Base-by-base conservation (phyloP, 768 basidiomycete species). In the Russula dissimulans region DNA sequence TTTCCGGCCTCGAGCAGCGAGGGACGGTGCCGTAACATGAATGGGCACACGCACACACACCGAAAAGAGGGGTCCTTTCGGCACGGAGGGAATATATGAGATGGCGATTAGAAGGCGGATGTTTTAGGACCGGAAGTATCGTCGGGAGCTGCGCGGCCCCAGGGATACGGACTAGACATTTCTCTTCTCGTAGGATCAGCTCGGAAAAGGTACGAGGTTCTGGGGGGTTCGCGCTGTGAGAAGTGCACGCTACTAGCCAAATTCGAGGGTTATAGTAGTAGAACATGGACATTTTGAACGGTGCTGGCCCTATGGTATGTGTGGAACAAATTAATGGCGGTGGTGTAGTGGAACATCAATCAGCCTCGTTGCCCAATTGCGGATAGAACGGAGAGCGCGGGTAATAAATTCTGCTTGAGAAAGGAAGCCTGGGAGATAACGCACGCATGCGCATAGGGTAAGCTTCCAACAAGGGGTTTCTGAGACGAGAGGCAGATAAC, bases 71-170 rank as follows among this genome's bases (percentile, higher is more conserved):
- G 55, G 45, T 47, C 26, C 38, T 18, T 31, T 32, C 31, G 34
- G 44, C n/a, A 41, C 26, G 15, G 10, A 15, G 10, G 10, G 38
- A 14, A 44, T n/a, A 9, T 0, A n/a, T 32, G 7, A 14, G n/a
- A 41, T 22, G 60, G 61, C 9, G 56, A 57, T 62, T 57, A 44
- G 56, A 34, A 43, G 61, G 46, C 52, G 36, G n/a, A 11, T 17
- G 10, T 45, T 39, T 48, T 44, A 31, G 5, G 29, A 41, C 36
- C 58, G 45, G 44, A 11, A 6, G 4, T 1, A 18, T 52, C 36
- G 29, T 29, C 50, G 18, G 31, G 15, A 18, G 29, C 38, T 51
- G 3, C 36, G 43, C 54, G 36, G 15, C 53, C 38, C 12, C 34
- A n/a, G 38, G 3, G 36, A 48, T n/a, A 36, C 49, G 14, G 6